Conservation (phyloP, 257 asterid species). For the Anisodus acutangulus region DNA sequence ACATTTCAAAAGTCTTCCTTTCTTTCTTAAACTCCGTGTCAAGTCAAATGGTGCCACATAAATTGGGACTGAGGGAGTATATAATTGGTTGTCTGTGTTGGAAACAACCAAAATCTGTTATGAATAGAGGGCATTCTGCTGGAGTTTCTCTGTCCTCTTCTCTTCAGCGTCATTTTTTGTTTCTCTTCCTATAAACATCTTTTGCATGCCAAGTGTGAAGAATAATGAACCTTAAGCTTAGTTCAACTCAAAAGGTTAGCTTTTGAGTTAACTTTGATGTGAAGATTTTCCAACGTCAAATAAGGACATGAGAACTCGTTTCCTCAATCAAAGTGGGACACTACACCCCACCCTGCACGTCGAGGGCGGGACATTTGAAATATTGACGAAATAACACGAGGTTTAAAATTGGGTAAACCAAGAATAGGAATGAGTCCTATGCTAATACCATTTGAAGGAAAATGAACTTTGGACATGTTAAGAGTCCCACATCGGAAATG, state of each 20-base stretch:
- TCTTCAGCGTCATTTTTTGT: neutral
- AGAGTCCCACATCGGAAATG: no score
- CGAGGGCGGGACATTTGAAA: neutral
- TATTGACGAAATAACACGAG: neutral
- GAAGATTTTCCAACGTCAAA: constrained; percentile 1
- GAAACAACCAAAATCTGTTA: neutral
- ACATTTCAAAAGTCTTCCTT: no score
- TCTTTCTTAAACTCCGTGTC: no score
- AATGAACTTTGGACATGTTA: neutral
- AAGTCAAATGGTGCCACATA: no score
- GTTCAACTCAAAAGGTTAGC: neutral
- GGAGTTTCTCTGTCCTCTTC: constrained; percentile 20
- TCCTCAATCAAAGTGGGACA: neutral
- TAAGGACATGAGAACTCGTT: neutral
- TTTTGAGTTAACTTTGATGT: neutral
- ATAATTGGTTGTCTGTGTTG: neutral
- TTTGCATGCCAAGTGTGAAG: neutral
- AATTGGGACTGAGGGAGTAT: no score
- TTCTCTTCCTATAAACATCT: neutral
- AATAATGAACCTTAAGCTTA: constrained; percentile 6
- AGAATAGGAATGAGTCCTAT: neutral
- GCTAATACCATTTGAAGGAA: neutral
- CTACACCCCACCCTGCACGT: neutral
- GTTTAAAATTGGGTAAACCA: neutral
- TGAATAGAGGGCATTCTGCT: neutral